These are phyloP conservation scores for Leccinum obscurum DNA, from an alignment of 768 basidiomycete genomes.

Conservation along the genomic window DNA sequence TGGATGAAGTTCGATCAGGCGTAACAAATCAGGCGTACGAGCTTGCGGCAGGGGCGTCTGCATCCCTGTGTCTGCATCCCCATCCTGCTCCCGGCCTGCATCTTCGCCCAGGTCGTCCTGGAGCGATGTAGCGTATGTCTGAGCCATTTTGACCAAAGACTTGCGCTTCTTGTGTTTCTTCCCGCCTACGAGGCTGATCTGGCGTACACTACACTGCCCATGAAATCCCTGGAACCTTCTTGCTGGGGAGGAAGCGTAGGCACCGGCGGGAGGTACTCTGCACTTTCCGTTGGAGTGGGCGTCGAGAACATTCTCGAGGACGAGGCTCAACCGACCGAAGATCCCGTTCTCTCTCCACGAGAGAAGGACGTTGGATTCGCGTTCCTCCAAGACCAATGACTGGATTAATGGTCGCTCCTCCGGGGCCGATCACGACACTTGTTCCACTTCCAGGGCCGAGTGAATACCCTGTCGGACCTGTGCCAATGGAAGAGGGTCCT, in stretches of 20 bases:
- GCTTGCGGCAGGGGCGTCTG: neutral
- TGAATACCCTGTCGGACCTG: slow-evolving; percentile 22
- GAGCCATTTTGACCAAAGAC: slow-evolving; percentile 40
- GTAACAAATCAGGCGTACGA: slow-evolving; percentile 35
- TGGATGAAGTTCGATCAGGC: slow-evolving; percentile 57
- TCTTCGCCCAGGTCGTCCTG: slow-evolving; percentile 1
- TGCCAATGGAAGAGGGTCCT: slow-evolving; percentile 22
- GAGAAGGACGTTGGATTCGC: slow-evolving; percentile 26
- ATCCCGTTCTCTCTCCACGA: slow-evolving; percentile 35
- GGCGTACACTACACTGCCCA: slow-evolving; percentile 58
- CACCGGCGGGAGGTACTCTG: slow-evolving; percentile 29
- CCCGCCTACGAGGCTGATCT: slow-evolving; percentile 54
- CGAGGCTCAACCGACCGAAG: slow-evolving; percentile 26
- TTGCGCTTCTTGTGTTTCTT: slow-evolving; percentile 58
- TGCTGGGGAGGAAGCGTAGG: slow-evolving; percentile 19
- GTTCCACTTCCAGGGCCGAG: slow-evolving; percentile 22
- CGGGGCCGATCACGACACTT: slow-evolving; percentile 28
- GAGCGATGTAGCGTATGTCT: slow-evolving; percentile 8
- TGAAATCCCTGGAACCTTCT: slow-evolving; percentile 48
- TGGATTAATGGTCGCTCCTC: slow-evolving; percentile 22
- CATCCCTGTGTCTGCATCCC: slow-evolving; percentile 18
- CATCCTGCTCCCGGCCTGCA: slow-evolving; percentile 4
- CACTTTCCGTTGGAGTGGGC: slow-evolving; percentile 32
- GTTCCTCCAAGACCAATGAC: slow-evolving; percentile 18
- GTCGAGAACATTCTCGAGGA: slow-evolving; percentile 30